Evolutionary conservation across 257 asterid species (phyloP), one percentile per base, ranked within the genome.

Genomic region (Lantana camara): DNA sequence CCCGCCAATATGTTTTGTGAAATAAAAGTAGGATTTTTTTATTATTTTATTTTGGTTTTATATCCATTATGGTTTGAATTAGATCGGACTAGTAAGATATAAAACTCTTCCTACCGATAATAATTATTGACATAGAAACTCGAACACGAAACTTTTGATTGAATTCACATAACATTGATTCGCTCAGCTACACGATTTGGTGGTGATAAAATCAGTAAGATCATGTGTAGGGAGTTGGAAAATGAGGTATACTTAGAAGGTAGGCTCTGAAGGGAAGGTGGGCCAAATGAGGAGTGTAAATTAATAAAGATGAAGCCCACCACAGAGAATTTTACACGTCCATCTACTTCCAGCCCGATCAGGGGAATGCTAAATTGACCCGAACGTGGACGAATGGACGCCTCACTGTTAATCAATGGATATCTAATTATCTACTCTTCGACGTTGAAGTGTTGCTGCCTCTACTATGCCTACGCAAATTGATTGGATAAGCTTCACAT

Each of bases 271-370:
- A 63, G 47, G 40, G 30, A 46, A 60, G 24, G 75, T 78, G 85
- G 92, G 88, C 77, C 87, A 45, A 59, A 35, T 48, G 44, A 59
- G 12, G 54, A 69, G 60, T 64, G n/a, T 71, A 27, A 66, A 75
- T 74, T 72, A 84, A 87, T 87, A 45, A 49, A 58, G 52, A 19
- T 2, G 37, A 67, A 87, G 82, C 83, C 95, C 76, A 82, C n/a
- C n/a, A n/a, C n/a, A n/a, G n/a, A n/a, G n/a, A n/a, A n/a, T n/a
- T n/a, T n/a, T n/a, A n/a, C n/a, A n/a, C 74, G 80, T 72, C 79
- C 75, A 42, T 23, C 75, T 73, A 34, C 23, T 8, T 32, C 13
- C 16, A 45, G 49, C 9, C 67, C 34, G 50, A 61, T 37, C 59
- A 76, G 16, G 64, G 60, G 41, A 66, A 23, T 50, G 67, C 62